phyloP scores from a whole-genome alignment of 352 stramenopile species.

The Pythium angustatum region DNA sequence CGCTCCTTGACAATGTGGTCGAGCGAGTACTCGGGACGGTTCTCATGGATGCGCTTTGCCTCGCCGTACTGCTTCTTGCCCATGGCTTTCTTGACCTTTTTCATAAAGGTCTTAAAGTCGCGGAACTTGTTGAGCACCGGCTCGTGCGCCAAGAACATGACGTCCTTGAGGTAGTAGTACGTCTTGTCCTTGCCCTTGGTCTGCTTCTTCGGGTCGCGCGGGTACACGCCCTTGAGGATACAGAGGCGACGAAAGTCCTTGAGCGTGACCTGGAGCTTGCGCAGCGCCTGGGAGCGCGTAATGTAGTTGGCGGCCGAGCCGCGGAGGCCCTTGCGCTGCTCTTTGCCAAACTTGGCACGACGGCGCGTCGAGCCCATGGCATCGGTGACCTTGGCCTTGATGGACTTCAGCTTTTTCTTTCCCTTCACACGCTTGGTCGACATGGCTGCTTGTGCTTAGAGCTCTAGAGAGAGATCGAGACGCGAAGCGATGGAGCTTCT shows the following conservation, averaged over 20 bases:
- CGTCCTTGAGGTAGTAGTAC: conserved; percentile 99
- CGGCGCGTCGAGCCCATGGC: conserved; percentile 81
- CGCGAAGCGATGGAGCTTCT: conserved; percentile 5
- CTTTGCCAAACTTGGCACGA: conserved; percentile 82
- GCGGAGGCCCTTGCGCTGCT: conserved; percentile 82
- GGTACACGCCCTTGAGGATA: conserved; percentile 99
- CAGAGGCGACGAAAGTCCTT: conserved; percentile 99
- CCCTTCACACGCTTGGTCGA: conserved; percentile 86
- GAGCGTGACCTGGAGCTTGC: conserved; percentile 95
- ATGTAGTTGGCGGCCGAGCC: conserved; percentile 94
- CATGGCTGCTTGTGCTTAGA: conserved; percentile 40
- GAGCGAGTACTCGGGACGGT: conserved; percentile 93
- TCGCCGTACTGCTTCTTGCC: conserved; percentile 84
- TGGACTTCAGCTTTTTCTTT: conserved; percentile 91
- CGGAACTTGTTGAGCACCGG: conserved; percentile 98
- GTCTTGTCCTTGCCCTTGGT: conserved; percentile 95
- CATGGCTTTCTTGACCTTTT: conserved; percentile 92
- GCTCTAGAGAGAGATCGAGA: conserved; percentile 7
- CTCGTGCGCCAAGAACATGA: conserved; percentile 97
- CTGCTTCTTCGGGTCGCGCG: conserved; percentile 95
- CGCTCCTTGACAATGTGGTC: conserved; percentile 99
- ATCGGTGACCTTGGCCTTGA: conserved; percentile 88
- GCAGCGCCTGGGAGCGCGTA: conserved; percentile 93
- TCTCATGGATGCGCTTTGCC: conserved; percentile 79
- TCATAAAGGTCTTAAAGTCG: conserved; percentile 98